Conservation (phyloP, 1,284 basidiomycete species). For the Trichosporon sp. region DNA sequence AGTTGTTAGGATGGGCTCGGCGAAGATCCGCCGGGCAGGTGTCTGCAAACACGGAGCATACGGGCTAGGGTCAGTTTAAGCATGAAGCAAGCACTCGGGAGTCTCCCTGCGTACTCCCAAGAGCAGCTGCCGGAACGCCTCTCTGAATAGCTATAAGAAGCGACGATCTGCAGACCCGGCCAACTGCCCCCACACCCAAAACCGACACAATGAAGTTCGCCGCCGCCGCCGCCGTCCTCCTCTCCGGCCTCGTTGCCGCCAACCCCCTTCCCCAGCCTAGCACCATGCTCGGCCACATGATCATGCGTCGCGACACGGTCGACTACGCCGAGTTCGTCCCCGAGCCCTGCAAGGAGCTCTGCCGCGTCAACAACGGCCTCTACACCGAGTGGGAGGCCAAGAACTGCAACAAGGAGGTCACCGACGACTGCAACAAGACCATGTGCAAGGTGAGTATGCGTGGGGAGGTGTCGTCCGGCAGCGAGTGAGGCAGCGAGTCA, state of each 20-base stretch:
- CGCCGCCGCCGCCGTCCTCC: constrained; percentile 10
- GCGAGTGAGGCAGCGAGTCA: too few relatives aligned
- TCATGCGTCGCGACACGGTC: constrained; percentile 7
- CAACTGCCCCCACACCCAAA: neutral
- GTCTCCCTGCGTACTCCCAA: neutral
- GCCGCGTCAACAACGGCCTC: neutral
- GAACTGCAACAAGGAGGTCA: constrained; percentile 14
- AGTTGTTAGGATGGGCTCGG: too few relatives aligned
- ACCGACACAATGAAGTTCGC: neutral
- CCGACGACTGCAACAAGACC: constrained; percentile 13
- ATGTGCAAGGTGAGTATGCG: constrained; percentile 3
- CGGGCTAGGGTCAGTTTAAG: neutral
- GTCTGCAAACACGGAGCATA: too few relatives aligned
- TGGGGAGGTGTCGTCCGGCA: too few relatives aligned
- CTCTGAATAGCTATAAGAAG: neutral
- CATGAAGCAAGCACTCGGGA: neutral
- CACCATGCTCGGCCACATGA: neutral
- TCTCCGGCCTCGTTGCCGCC: constrained; percentile 4
- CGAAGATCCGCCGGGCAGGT: too few relatives aligned
- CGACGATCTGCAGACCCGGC: too few relatives aligned
- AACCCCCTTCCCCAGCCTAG: neutral
- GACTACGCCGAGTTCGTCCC: neutral
- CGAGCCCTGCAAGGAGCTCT: neutral
- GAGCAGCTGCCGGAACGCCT: too few relatives aligned
- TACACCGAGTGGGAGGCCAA: constrained; percentile 1